Base-by-base conservation (phyloP, 1,284 basidiomycete genomes). In the Naganishia albida region DNA sequence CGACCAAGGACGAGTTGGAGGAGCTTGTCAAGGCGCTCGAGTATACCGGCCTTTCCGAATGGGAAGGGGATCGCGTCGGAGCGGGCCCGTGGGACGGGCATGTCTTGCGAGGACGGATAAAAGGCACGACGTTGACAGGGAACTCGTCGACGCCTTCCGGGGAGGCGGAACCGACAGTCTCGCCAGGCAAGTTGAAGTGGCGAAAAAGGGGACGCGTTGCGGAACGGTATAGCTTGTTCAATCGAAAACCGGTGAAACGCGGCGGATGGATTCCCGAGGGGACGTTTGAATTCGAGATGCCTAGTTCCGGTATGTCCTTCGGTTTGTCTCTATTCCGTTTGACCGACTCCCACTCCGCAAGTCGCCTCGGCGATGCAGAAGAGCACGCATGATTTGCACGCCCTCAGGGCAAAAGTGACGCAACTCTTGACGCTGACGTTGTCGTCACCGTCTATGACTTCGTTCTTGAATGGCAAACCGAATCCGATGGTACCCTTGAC, bases 241-340 rank as follows among this genome's bases (percentile, higher is more conserved):
- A 63, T 40, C 68, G 72, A 6, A 70, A 71, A 42, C 68, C 69
- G 0, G 68, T 76, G 16, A 69, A 67, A 10, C 66, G 76, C 38
- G 72, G 72, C 18, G 78, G 78, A 7, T 78, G 76, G 77, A 70
- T 69, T 1, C 78, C 78, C 7, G 78, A 79, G 60, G 78, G 77
- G 13, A 76, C 73, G 53, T 79, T 79, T 62, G 78, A 79, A 63
- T 74, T 77, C 57, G 78, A 79, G 53, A 65, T 68, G 51, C 60
- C 68, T 34, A 72, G 67, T 44, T 46, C 67, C 28, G 74, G 46
- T 43, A 48, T 67, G 62, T 53, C 10, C 52, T 13, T 34, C 3
- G 62, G 74, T 75, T 72, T 13, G 44, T 25, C n/a, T 38, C 55
- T 30, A 42, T 34, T 13, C 6, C 18, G 18, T 23, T 13, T 39